Conservation (phyloP, 352 stramenopile genomes). For the Phytopythium ostracodes region DNA sequence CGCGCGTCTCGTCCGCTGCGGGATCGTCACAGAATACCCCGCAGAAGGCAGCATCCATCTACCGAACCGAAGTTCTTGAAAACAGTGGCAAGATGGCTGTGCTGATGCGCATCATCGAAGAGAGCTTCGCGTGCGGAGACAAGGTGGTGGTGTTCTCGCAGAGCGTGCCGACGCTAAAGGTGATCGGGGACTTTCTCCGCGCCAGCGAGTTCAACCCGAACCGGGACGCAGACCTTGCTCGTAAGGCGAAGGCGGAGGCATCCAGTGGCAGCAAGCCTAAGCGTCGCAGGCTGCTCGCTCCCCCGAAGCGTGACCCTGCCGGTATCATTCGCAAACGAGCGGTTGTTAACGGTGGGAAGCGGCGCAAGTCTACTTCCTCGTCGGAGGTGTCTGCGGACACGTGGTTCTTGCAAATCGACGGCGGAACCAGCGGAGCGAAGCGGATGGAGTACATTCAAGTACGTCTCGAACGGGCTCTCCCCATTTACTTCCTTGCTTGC, state of each 20-base stretch:
- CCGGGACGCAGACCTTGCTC: slow-evolving; percentile 15
- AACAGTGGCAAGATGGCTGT: slow-evolving; percentile 83
- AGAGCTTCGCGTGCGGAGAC: slow-evolving; percentile 69
- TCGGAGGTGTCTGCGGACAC: slow-evolving; percentile 19
- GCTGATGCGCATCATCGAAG: slow-evolving; percentile 65
- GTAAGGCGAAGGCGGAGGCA: slow-evolving; percentile 15
- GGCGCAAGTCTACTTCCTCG: not conserved
- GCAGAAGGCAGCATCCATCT: slow-evolving; percentile 12
- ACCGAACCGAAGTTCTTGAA: slow-evolving; percentile 46
- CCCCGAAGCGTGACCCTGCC: slow-evolving; percentile 47
- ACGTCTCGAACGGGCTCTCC: not conserved
- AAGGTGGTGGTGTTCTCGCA: slow-evolving; percentile 89
- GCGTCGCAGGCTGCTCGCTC: slow-evolving; percentile 20
- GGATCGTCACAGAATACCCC: not conserved
- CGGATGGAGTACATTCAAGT: slow-evolving; percentile 86
- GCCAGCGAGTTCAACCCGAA: slow-evolving; percentile 50
- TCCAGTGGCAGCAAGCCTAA: slow-evolving; percentile 21
- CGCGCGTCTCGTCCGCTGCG: not conserved
- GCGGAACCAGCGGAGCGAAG: slow-evolving; percentile 65
- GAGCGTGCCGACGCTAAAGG: slow-evolving; percentile 79
- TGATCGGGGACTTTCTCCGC: slow-evolving; percentile 69
- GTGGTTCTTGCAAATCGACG: slow-evolving; percentile 83
- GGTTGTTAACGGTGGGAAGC: slow-evolving; percentile 13
- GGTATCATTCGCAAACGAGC: slow-evolving; percentile 51
- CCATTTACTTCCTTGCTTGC: not conserved